phyloP scores from a whole-genome alignment of 768 basidiomycete genomes.

The Neoboletus magnificus region DNA sequence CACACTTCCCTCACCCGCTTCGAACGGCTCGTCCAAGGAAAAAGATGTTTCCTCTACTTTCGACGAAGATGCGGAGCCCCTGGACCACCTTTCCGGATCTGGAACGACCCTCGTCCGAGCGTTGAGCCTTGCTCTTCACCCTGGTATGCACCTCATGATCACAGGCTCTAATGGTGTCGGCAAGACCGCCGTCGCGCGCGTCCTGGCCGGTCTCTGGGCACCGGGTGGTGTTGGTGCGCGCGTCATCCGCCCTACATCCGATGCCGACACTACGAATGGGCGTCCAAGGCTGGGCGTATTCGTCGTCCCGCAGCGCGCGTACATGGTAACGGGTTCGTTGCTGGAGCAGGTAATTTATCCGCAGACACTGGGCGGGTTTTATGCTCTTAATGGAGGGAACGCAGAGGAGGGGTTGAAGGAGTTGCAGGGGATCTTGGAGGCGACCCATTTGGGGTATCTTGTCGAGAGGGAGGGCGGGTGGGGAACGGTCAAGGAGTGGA shows the following conservation, averaged over 20 bases:
- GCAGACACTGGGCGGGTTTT: slow-evolving; percentile 58
- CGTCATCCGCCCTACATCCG: slow-evolving; percentile 31
- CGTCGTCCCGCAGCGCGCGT: slow-evolving; percentile 89
- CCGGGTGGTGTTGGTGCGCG: slow-evolving; percentile 39
- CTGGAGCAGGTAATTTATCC: slow-evolving; percentile 95
- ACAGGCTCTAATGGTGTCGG: slow-evolving; percentile 92
- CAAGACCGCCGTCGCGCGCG: slow-evolving; percentile 85
- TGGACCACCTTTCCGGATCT: slow-evolving; percentile 19
- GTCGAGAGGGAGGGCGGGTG: slow-evolving; percentile 88
- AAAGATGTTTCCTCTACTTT: background rate
- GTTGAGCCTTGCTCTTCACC: slow-evolving; percentile 57
- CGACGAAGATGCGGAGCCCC: slow-evolving; percentile 15
- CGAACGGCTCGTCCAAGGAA: slow-evolving; percentile 3
- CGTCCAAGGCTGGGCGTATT: slow-evolving; percentile 52
- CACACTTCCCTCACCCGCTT: background rate
- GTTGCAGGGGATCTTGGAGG: slow-evolving; percentile 71
- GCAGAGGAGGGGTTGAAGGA: slow-evolving; percentile 54
- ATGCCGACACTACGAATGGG: slow-evolving; percentile 30
- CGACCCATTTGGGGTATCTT: slow-evolving; percentile 81
- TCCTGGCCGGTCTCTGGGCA: slow-evolving; percentile 88
- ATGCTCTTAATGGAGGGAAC: slow-evolving; percentile 57
- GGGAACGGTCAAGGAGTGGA: slow-evolving; percentile 90
- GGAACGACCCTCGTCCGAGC: slow-evolving; percentile 58
- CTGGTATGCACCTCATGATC: slow-evolving; percentile 88
- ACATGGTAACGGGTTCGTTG: slow-evolving; percentile 85